Evolutionary conservation across 2,329 filamentous ascomycete genomes (phyloP).

Genomic region (Triangularia verruculosa): DNA sequence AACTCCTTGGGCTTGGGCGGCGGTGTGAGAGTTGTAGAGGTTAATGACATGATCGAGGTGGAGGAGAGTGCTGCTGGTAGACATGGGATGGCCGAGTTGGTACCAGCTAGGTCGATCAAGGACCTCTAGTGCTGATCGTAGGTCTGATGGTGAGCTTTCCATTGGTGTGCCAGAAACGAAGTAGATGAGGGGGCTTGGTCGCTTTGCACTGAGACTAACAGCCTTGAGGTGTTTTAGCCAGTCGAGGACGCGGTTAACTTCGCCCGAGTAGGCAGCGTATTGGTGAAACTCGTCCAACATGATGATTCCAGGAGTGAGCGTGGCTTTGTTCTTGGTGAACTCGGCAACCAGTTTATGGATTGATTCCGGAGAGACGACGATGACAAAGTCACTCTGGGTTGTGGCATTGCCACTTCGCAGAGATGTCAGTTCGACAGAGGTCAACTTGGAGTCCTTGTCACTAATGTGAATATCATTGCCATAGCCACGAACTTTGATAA

Average conservation of each 20-base stretch:
- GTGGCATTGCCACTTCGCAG: constrained; percentile 4
- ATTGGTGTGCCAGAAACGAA: constrained; percentile 28
- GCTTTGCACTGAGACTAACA: constrained; percentile 6
- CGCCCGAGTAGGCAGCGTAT: constrained; percentile 9
- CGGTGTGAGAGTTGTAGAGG: constrained; percentile 12
- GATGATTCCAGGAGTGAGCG: constrained; percentile 21
- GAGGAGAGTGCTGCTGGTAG: constrained; percentile 4
- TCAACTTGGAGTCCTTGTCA: constrained; percentile 19
- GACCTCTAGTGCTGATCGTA: constrained; percentile 16
- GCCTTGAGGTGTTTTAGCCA: constrained; percentile 25
- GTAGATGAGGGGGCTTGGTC: constrained; percentile 18
- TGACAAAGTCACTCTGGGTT: constrained; percentile 19
- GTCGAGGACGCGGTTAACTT: background rate
- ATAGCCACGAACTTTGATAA: constrained; percentile 19
- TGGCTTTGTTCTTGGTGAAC: constrained; percentile 15
- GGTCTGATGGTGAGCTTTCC: constrained; percentile 18
- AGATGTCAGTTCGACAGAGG: constrained; percentile 2
- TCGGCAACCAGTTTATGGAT: constrained; percentile 9
- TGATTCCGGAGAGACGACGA: constrained; percentile 18
- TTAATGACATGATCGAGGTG: constrained; percentile 14
- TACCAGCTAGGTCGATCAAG: constrained; percentile 17
- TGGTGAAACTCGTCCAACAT: constrained; percentile 29
- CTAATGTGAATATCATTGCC: constrained; percentile 2
- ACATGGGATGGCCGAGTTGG: constrained; percentile 8
- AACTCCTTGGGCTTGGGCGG: constrained; percentile 7